A percentile compares a stretch with the other conserved stretches of the same genome.
Evolutionary conservation across 2,329 filamentous ascomycete species (phyloP).

Genomic region (Cadophora gregata): DNA sequence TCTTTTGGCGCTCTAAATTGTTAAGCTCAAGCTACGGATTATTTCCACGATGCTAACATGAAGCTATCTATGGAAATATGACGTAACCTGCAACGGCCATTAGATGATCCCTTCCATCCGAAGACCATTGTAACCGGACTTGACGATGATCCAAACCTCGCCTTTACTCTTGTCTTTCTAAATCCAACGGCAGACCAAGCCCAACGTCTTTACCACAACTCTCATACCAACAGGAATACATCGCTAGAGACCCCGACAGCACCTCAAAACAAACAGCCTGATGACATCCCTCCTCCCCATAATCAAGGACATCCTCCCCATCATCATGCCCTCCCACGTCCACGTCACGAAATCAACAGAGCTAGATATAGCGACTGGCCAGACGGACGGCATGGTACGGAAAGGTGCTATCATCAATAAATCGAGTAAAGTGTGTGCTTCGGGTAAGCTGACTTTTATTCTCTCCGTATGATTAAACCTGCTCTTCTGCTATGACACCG

Average conservation of each 20-base stretch:
- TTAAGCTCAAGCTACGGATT: background rate
- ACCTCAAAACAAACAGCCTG: background rate
- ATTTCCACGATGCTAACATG: background rate
- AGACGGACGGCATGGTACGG: conserved; percentile 55
- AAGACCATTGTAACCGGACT: background rate
- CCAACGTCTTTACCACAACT: background rate
- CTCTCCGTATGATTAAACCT: background rate
- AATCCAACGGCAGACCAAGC: background rate
- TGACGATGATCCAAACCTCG: background rate
- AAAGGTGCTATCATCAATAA: conserved; percentile 67
- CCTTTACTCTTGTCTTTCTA: background rate
- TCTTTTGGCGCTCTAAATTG: too few relatives aligned
- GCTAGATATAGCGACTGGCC: conserved; percentile 52
- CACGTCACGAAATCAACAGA: conserved; percentile 57
- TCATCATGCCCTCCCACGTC: conserved; percentile 64
- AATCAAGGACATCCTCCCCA: conserved; percentile 63
- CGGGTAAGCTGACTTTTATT: conserved; percentile 52
- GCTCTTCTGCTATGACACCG: too few relatives aligned
- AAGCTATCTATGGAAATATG: background rate
- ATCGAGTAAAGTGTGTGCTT: conserved; percentile 70
- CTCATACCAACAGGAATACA: background rate
- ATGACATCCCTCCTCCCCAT: conserved; percentile 62
- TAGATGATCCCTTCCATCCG: background rate
- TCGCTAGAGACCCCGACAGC: background rate
- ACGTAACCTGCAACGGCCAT: too few relatives aligned